Evolutionary conservation across 352 stramenopile species (phyloP), one percentile per base, ranked within the genome.

Genomic region (Phytophthora cactorum): DNA sequence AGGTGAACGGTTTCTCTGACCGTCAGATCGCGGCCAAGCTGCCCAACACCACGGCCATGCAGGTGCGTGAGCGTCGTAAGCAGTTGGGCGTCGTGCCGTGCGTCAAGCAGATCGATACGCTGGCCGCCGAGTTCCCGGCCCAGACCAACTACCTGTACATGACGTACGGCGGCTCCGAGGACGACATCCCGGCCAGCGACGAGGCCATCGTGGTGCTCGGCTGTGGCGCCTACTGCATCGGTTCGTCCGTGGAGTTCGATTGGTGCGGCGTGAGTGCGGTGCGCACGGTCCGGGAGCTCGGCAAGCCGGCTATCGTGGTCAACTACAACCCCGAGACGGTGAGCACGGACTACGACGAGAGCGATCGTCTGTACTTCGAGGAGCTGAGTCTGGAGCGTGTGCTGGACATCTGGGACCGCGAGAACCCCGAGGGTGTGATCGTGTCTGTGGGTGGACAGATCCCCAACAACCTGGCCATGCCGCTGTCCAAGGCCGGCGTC

Each of bases 321-420:
- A 99, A 99, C 82, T 98, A 98, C 86, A 99, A 99, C 83, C 97
- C 96, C 22, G 96, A 99, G 75, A 99, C 97, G 41, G 97, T 99
- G 32, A 98, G 91, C 41, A 99, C 97, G 34, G 97, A 99, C 81
- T 99, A 99, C 65, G 96, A 99, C 71, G 97, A 99, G 77, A 98
- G 95, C 74, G 94, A 99, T 74, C 89, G 97, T 56, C 76, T 99
- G n/a, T 99, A 99, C 83, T 99, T 99, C 70, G 96, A 99, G 59
- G 97, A 99, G 74, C 83, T 99, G 10, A 83, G 82, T 36, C 86
- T 91, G 57, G 96, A 99, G 72, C 92, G 96, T 57, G 93, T 99
- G 45, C 76, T 98, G 59, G 96, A 99, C 73, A 96, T 99, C 46
- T 98, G 98, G 72, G 79, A 98, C 52, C 75, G 83, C 46, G 91